Conservation (phyloP, 2,329 filamentous ascomycete species). For the Alternaria brassicicola region DNA sequence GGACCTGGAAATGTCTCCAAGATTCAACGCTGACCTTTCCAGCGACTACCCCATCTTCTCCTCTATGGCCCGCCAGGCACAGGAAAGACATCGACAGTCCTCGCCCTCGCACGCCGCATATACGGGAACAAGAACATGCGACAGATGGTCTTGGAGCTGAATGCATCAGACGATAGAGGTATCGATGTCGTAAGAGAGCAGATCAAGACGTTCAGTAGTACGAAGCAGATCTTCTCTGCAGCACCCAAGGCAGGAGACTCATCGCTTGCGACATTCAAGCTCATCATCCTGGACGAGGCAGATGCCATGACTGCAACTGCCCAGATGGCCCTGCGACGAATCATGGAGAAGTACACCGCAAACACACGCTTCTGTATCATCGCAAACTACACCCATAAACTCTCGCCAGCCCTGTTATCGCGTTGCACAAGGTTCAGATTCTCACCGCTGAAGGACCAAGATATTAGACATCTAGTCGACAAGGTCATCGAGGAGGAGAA, state of each 20-base stretch:
- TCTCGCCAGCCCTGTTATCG: slow-evolving; percentile 89
- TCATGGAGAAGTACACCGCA: slow-evolving; percentile 99
- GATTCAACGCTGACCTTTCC: slow-evolving; percentile 11
- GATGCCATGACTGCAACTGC: slow-evolving; percentile 99
- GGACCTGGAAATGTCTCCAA: slow-evolving; percentile 17
- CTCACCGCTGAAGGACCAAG: slow-evolving; percentile 85
- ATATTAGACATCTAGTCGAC: slow-evolving; percentile 85
- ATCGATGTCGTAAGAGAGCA: slow-evolving; percentile 96
- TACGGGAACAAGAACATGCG: slow-evolving; percentile 92
- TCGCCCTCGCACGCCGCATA: slow-evolving; percentile 90
- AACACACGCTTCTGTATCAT: slow-evolving; percentile 99
- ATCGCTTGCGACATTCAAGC: slow-evolving; percentile 78
- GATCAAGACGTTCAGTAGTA: slow-evolving; percentile 98
- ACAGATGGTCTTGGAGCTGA: slow-evolving; percentile 98
- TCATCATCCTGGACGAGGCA: slow-evolving; percentile 98
- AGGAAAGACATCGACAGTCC: slow-evolving; percentile 95
- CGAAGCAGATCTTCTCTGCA: slow-evolving; percentile 93
- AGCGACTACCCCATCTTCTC: slow-evolving; percentile 89
- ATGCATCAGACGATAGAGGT: slow-evolving; percentile 94
- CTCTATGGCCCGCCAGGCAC: slow-evolving; percentile 97
- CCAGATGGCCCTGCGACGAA: slow-evolving; percentile 93
- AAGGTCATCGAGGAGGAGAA: slow-evolving; percentile 86
- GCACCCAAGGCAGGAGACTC: slow-evolving; percentile 57
- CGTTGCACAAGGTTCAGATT: slow-evolving; percentile 95
- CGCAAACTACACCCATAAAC: slow-evolving; percentile 98